phyloP scores from a whole-genome alignment of 1,284 basidiomycete species.

The Pyrrhoderma lamaoense region DNA sequence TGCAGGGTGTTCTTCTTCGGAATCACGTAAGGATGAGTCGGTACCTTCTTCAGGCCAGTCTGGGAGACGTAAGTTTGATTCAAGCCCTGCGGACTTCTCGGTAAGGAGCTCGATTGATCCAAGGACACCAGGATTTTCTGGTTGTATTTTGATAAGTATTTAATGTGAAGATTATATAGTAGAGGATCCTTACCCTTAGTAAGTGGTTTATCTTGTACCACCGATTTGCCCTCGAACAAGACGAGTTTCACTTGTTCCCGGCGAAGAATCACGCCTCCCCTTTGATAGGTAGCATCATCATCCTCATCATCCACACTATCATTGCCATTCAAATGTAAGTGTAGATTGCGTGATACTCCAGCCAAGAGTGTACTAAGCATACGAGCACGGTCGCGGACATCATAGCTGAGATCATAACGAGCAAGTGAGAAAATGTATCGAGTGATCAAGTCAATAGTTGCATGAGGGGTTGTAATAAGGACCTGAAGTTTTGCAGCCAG shows the following conservation, averaged over 20 bases:
- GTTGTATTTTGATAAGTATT: not conserved
- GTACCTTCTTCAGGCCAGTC: slow-evolving; percentile 60
- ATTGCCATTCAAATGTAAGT: slow-evolving; percentile 24
- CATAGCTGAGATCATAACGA: slow-evolving; percentile 80
- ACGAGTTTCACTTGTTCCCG: slow-evolving; percentile 76
- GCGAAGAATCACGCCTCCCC: slow-evolving; percentile 69
- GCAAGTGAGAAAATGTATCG: slow-evolving; percentile 79
- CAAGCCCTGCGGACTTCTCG: slow-evolving; percentile 38
- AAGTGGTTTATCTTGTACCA: slow-evolving; percentile 34
- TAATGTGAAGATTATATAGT: too few species aligned
- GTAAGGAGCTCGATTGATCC: slow-evolving; percentile 54
- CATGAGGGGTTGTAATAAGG: slow-evolving; percentile 49
- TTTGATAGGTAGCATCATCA: slow-evolving; percentile 1
- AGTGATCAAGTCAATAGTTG: slow-evolving; percentile 45
- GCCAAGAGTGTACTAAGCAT: slow-evolving; percentile 69
- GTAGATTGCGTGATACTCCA: slow-evolving; percentile 39
- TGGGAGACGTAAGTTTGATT: slow-evolving; percentile 33
- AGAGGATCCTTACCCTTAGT: slow-evolving; percentile 23
- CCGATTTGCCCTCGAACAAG: slow-evolving; percentile 66
- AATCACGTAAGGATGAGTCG: slow-evolving; percentile 46
- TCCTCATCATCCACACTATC: slow-evolving; percentile 23
- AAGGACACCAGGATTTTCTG: slow-evolving; percentile 37
- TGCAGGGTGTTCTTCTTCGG: slow-evolving; percentile 46
- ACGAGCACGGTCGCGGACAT: slow-evolving; percentile 81
- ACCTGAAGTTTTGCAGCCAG: slow-evolving; percentile 80